Percentiles rank a stretch among this genome's conserved stretches.
Conservation (phyloP, 208 protist genomes). For the Trypanosoma rangeli region DNA sequence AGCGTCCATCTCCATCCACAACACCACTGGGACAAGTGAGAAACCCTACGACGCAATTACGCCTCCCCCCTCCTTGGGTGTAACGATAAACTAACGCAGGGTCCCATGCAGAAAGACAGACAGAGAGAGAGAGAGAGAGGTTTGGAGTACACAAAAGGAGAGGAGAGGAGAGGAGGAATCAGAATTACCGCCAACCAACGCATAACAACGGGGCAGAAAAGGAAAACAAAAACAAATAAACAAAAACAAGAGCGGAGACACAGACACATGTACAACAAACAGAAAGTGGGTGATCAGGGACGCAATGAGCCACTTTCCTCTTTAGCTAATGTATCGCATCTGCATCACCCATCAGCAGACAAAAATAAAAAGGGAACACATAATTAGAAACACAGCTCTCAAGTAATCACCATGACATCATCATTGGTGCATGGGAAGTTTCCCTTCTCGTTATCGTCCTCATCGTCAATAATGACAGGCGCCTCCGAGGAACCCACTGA, state of each 20-base stretch:
- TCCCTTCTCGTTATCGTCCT: constrained; percentile 11
- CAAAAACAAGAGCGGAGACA: not conserved
- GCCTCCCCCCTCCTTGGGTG: no score
- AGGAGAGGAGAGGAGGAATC: constrained; percentile 1
- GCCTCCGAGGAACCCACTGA: not conserved
- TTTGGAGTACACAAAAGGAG: not conserved
- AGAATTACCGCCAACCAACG: not conserved
- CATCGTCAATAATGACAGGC: constrained; percentile 17
- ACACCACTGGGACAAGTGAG: not conserved
- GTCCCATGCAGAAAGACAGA: not conserved
- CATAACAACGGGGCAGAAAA: not conserved
- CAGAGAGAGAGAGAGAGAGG: constrained; percentile 6
- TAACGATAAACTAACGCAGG: not conserved
- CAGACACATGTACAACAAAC: not conserved
- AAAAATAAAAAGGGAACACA: not conserved
- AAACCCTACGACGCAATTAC: not conserved
- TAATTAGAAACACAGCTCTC: not conserved
- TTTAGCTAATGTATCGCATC: not conserved
- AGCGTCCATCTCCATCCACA: constrained; percentile 26
- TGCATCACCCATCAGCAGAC: not conserved
- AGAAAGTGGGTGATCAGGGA: not conserved
- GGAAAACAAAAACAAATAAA: not conserved
- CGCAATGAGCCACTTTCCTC: not conserved
- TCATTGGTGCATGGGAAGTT: not conserved
- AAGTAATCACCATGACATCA: constrained; percentile 1